Evolutionary conservation across 176 grass and related monocot genomes (phyloP).

Genomic region (Carex cristatella): DNA sequence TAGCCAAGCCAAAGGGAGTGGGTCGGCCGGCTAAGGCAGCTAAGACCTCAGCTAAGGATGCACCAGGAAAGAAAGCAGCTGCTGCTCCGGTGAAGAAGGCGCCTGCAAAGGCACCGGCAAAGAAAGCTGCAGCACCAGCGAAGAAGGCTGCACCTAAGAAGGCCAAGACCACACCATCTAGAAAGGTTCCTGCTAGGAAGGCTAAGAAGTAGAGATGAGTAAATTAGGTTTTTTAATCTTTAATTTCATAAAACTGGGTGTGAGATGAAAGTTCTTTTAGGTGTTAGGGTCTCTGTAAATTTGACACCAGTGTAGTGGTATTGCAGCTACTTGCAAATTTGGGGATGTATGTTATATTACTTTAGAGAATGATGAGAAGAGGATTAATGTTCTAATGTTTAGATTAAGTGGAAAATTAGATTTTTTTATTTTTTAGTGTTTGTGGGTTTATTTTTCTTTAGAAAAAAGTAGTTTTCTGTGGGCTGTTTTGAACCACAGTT

Average conservation of each 20-base stretch:
- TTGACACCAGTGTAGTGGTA: conserved; percentile 28
- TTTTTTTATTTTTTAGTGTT: neutral
- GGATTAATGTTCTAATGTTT: conserved; percentile 8
- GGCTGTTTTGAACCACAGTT: neutral
- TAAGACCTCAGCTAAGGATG: conserved; percentile 12
- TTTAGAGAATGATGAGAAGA: neutral
- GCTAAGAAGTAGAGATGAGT: conserved; percentile 49
- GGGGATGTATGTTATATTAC: conserved; percentile 6
- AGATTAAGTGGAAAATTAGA: neutral
- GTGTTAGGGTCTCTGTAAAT: conserved; percentile 46
- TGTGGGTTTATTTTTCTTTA: neutral
- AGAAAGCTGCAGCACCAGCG: neutral
- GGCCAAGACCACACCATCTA: neutral
- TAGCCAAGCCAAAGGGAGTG: conserved; percentile 2
- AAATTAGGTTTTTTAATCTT: neutral
- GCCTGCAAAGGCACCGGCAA: neutral
- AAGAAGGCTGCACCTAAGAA: conserved; percentile 29
- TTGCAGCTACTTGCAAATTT: neutral
- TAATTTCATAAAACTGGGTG: neutral
- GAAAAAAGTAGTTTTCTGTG: neutral
- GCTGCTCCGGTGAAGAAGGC: conserved; percentile 7
- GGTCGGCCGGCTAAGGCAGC: neutral
- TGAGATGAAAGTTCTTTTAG: neutral
- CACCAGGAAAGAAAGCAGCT: conserved; percentile 19
- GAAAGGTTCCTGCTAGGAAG: conserved; percentile 38